A percentile compares a stretch with the other conserved stretches of the same genome.
These are phyloP conservation scores for Clavispora vitiphila DNA, from an alignment of 805 yeast genomes.

Conservation along the genomic window DNA sequence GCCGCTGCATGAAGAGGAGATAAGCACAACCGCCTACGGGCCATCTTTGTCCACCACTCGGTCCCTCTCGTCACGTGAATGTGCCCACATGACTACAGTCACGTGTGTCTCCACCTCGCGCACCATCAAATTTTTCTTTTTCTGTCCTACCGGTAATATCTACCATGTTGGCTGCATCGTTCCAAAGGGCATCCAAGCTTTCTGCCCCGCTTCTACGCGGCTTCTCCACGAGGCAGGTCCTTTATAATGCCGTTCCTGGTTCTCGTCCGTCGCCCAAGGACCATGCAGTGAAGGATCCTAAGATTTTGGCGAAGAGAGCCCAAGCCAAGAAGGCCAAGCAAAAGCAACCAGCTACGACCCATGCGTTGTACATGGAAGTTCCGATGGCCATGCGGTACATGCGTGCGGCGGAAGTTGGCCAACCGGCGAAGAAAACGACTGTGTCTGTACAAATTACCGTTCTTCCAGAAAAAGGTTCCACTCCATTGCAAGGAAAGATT, in stretches of 20 bases:
- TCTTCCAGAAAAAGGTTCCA: constrained; percentile 72
- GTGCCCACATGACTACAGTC: neutral
- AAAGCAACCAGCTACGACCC: constrained; percentile 33
- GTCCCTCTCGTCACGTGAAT: neutral
- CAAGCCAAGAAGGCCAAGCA: constrained; percentile 9
- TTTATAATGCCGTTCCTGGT: neutral
- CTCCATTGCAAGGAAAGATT: constrained; percentile 67
- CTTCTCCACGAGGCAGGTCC: constrained; percentile 1
- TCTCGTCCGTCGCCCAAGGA: constrained; percentile 15
- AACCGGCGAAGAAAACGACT: constrained; percentile 65
- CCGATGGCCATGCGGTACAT: constrained; percentile 70
- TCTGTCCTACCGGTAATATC: neutral
- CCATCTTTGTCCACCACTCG: too few relatives aligned
- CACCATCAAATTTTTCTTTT: constrained; percentile 5
- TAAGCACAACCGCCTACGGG: too few relatives aligned
- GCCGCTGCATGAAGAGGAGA: too few relatives aligned
- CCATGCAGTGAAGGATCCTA: constrained; percentile 12
- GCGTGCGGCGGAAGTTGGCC: constrained; percentile 89
- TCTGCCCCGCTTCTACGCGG: constrained; percentile 1
- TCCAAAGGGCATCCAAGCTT: neutral
- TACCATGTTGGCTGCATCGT: constrained; percentile 1
- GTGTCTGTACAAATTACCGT: constrained; percentile 56
- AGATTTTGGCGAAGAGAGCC: constrained; percentile 10
- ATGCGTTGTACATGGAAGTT: constrained; percentile 68
- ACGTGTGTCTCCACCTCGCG: neutral